Evolutionary conservation across 2,329 filamentous ascomycete species (phyloP), one percentile per base, ranked within the genome.

Genomic region (Aureobasidium musti): DNA sequence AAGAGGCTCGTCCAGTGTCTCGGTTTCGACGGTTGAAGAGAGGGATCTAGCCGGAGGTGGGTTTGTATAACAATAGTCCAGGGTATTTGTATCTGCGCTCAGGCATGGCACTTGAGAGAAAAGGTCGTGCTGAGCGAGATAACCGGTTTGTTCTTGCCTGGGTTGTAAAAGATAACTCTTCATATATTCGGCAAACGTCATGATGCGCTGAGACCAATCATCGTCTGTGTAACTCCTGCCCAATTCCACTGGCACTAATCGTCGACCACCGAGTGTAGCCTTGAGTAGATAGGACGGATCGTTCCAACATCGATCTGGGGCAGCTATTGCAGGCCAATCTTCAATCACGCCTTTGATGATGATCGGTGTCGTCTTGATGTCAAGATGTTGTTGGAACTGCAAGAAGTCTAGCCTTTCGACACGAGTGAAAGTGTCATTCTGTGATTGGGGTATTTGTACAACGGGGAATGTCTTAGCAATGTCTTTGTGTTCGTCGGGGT

Each of bases 61-160:
- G 1, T 82, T 77, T 6, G 88, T 86, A 80, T 90, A 96, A 81
- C 91, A 96, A 75, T 91, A 91, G 76, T 98, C 93, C 0, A 94
- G 95, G 14, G 91, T 83, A 28, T 79, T 79, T 65, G 98, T 91
- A 76, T 98, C 94, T 68, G 85, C 82, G 17, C 88, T 84, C 3
- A 99, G 81, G 1, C 82, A 77, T 0, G 93, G 92, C 14, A 99
- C 89, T 74, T 98, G 95, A 0, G 83, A 78, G 72, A 98, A 89
- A 41, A 99, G 84, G 71, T 94, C 87, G 78, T 98, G 92, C 74
- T 99, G 95, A 10, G 95, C 95, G 52, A 99, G 86, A 76, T 99
- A 99, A 14, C 89, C 91, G 13, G 83, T 87, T 1, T 69, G 65
- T 3, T 65, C 35, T 35, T 67, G 61, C 17, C 59, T 45, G 2